These are phyloP conservation scores for Begonia peltatifolia DNA, from an alignment of 306 rosid species.

Conservation along the genomic window DNA sequence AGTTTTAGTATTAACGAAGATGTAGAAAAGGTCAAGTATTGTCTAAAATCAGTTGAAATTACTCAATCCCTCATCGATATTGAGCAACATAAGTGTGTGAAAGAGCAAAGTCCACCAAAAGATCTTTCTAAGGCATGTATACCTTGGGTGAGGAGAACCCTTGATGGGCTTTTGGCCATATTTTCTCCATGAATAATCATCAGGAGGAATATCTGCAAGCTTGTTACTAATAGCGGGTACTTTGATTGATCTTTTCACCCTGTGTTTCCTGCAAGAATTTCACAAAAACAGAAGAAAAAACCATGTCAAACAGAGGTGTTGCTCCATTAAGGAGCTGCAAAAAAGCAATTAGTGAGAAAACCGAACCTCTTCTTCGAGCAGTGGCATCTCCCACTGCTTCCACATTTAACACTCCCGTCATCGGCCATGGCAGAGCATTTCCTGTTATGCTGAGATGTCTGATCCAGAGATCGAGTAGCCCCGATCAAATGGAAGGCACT, in stretches of 20 bases:
- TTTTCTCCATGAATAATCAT: constrained; percentile 99
- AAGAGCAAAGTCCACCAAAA: too few relatives aligned
- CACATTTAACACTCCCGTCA: constrained; percentile 77
- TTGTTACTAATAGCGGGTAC: constrained; percentile 98
- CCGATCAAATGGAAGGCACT: constrained; percentile 77
- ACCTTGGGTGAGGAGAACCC: constrained; percentile 99
- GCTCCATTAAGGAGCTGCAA: too few relatives aligned
- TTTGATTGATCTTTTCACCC: constrained; percentile 87
- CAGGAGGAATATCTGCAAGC: constrained; percentile 96
- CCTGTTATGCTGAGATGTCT: constrained; percentile 76
- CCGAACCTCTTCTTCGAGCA: constrained; percentile 95
- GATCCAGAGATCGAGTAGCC: constrained; percentile 72
- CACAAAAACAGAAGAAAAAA: background rate
- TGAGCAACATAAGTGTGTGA: too few relatives aligned
- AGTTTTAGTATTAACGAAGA: too few relatives aligned
- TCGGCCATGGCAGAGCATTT: constrained; percentile 83
- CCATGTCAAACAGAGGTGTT: background rate
- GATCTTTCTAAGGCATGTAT: background rate
- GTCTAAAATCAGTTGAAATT: too few relatives aligned
- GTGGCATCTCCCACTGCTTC: constrained; percentile 82
- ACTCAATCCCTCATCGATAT: too few relatives aligned
- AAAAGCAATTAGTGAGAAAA: constrained; percentile 5
- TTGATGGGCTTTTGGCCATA: constrained; percentile 99
- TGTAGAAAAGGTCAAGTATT: too few relatives aligned
- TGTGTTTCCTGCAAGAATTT: constrained; percentile 52